These are phyloP conservation scores for Corinectria fuckeliana DNA, from an alignment of 2,329 filamentous ascomycete species.

Conservation along the genomic window DNA sequence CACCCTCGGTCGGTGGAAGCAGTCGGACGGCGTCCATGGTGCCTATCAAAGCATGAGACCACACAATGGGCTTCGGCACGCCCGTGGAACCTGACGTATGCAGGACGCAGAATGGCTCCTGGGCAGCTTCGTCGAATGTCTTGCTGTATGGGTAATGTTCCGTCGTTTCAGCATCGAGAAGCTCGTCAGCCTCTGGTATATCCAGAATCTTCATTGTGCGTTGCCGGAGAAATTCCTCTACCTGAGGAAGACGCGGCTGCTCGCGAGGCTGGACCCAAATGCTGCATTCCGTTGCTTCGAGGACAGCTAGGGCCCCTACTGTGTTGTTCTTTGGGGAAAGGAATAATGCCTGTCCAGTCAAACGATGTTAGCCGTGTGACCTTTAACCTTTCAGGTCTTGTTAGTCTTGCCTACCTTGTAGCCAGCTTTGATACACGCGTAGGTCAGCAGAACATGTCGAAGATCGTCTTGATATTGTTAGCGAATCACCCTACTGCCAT, in stretches of 20 bases:
- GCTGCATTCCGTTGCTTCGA: conserved; percentile 41
- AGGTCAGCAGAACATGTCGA: conserved; percentile 40
- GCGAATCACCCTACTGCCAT: neutral
- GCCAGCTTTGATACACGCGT: conserved; percentile 43
- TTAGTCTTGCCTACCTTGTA: conserved; percentile 35
- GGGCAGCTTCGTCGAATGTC: neutral
- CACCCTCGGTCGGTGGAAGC: conserved; percentile 42
- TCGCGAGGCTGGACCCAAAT: conserved; percentile 40
- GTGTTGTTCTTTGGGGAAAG: conserved; percentile 44
- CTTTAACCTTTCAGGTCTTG: no score
- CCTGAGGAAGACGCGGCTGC: conserved; percentile 20
- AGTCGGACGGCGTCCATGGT: conserved; percentile 39
- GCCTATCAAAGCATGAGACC: conserved; percentile 37
- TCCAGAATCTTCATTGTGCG: conserved; percentile 38
- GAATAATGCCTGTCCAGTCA: conserved; percentile 40
- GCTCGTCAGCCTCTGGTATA: conserved; percentile 38
- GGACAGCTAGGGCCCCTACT: conserved; percentile 41
- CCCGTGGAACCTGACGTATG: neutral
- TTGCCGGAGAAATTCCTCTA: conserved; percentile 33
- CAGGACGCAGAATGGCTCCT: neutral
- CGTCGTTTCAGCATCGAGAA: conserved; percentile 30
- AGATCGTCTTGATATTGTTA: conserved; percentile 35
- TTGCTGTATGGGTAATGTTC: conserved; percentile 26
- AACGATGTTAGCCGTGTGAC: no score
- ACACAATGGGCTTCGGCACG: conserved; percentile 5